Conservation (phyloP, 2,329 filamentous ascomycete species). For the Bertia moriformis region DNA sequence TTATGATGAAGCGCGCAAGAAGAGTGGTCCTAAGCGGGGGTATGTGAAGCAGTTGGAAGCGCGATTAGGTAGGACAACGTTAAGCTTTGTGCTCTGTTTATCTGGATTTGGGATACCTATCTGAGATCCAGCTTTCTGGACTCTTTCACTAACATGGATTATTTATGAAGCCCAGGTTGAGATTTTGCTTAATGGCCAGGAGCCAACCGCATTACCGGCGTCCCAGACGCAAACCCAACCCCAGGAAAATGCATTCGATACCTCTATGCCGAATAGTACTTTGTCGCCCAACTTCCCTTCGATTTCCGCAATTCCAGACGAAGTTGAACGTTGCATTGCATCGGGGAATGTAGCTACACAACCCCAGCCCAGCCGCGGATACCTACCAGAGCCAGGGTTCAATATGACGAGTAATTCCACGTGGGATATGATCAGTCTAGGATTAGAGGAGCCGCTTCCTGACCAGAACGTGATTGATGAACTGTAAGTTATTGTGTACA, state of each 20-base stretch:
- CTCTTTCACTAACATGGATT: slow-evolving; percentile 6
- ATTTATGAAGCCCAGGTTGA: slow-evolving; percentile 1
- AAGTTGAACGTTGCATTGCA: too few relatives aligned
- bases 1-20: slow-evolving; percentile 12
- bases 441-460: slow-evolving; percentile 14
- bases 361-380: too few relatives aligned
- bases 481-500: slow-evolving; percentile 7
- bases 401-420: slow-evolving; percentile 7
- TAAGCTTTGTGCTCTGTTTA: too few relatives aligned
- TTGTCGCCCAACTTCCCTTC: too few relatives aligned
- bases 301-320: too few relatives aligned
- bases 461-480: slow-evolving; percentile 11
- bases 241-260: neutral
- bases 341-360: too few relatives aligned
- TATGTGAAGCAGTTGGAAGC: slow-evolving; percentile 12
- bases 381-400: neutral
- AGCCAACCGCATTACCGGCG: neutral
- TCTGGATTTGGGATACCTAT: neutral
- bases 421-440: slow-evolving; percentile 9
- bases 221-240: neutral
- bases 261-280: neutral
- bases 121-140: neutral
- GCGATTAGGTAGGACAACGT: slow-evolving; percentile 7
- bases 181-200: neutral
- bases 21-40: slow-evolving; percentile 6